These are phyloP conservation scores for Nakazawaea populi DNA, from an alignment of 805 yeast genomes.

Conservation along the genomic window DNA sequence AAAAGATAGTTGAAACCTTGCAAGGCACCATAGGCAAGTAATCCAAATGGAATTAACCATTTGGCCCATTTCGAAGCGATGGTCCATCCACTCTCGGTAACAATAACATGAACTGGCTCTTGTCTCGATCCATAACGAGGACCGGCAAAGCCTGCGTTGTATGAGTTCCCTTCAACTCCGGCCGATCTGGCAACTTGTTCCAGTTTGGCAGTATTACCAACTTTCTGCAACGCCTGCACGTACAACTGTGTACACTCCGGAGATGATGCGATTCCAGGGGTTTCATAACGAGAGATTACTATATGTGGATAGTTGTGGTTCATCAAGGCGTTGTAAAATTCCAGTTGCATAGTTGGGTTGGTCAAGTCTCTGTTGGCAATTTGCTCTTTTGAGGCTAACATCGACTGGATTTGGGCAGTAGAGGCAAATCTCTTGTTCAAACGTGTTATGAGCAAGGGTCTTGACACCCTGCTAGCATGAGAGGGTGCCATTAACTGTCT, in stretches of 20 bases:
- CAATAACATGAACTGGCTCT: slow-evolving; percentile 92
- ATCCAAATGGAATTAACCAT: slow-evolving; percentile 79
- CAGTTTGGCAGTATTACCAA: slow-evolving; percentile 77
- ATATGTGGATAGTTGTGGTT: slow-evolving; percentile 90
- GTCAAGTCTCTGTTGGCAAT: slow-evolving; percentile 73
- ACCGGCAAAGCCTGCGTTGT: slow-evolving; percentile 11
- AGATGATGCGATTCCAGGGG: slow-evolving; percentile 85
- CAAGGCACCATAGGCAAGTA: slow-evolving; percentile 75
- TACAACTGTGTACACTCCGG: slow-evolving; percentile 76
- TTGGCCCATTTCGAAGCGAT: slow-evolving; percentile 81
- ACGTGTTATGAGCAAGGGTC: slow-evolving; percentile 11
- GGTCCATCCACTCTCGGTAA: slow-evolving; percentile 77
- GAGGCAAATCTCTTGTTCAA: slow-evolving; percentile 25
- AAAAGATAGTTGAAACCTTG: slow-evolving; percentile 72
- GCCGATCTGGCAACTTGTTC: slow-evolving; percentile 52
- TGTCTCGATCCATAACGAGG: slow-evolving; percentile 48
- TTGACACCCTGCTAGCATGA: neutral
- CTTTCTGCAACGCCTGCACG: slow-evolving; percentile 69
- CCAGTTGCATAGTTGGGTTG: slow-evolving; percentile 73
- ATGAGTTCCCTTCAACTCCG: slow-evolving; percentile 25
- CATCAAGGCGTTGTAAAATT: slow-evolving; percentile 70
- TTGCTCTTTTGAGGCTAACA: slow-evolving; percentile 66
- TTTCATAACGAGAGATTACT: slow-evolving; percentile 90
- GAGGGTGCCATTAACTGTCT: neutral
- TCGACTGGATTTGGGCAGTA: slow-evolving; percentile 14